Evolutionary conservation across 176 grass and related monocot species (phyloP), one percentile per base, ranked within the genome.

Genomic region (Carex littledalei): DNA sequence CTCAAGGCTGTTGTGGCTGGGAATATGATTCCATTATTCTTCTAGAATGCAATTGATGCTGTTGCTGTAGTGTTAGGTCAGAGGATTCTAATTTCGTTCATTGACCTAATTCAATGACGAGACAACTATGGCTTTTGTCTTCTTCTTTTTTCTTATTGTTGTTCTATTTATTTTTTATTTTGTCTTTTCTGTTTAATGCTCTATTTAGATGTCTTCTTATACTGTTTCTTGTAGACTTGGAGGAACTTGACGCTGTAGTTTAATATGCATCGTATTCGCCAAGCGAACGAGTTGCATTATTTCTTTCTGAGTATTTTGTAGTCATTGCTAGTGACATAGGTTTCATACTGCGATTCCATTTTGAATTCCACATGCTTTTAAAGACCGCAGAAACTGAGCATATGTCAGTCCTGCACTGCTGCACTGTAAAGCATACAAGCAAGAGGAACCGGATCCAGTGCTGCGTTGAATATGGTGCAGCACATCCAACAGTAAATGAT

Each of bases 1-100:
- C 74, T 31, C 52, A 78, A 78, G 57, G 74, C 74, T 78, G 74
- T 78, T 78, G 52, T 78, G 52, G 52, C 52, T 55, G 74, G 74
- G 52, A 78, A 78, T 35, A 24, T 56, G 50, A 78, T 78, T 78
- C 22, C 14, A 52, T 78, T 78, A 57, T 78, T 78, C 73, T 78
- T 78, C 52, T 78, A 78, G 74, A 78, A 78, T 57, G 74, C 74
- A 78, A 78, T 56, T 78, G 52, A 78, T 17, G 8, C 26, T 18
- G 52, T 78, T 78, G 74, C 74, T 57, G 74, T 57, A 78, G 74
- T 50, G 14, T 57, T 78, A 78, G 74, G 74, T 34, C 52, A 78
- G 74, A 56, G 20, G 52, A 78, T 24, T 71, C 35, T 78, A 78
- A 78, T 78, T 77, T 57, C 24, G 26, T 57, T 56, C 6, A 55